Base-by-base conservation (phyloP, 352 stramenopile genomes). In the Globisporangium cylindrosporum region DNA sequence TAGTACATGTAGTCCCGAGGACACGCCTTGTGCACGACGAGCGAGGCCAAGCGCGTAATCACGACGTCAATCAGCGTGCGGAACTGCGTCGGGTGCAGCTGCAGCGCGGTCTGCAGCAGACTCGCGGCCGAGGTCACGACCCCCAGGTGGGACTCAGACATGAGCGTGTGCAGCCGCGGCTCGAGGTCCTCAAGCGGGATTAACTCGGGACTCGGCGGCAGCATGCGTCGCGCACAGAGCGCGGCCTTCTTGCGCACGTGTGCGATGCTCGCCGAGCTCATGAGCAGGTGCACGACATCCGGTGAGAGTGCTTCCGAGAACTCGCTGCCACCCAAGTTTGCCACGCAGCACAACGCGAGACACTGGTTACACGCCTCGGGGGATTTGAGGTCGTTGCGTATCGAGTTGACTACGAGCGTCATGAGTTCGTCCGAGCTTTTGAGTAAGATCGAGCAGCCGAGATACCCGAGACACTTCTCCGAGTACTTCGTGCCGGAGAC, bases 1-100 rank as follows among this genome's bases (percentile, higher is more conserved):
- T 99, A 99, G 79, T 99, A 99, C 67, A 99, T 88, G 81, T 99
- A 99, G 72, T 98, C 95, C 0, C 89, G 72, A 22, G 91, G 92
- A 71, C 93, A 98, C 29, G 84, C 84, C 75, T 97, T 97, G 75
- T 98, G 95, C 70, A 98, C 82, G 9, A 99, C 96, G 5, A 99
- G 82, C 55, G 88, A 84, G 41, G 88, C 89, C 7, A 99, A 82
- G 29, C 98, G 85, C 59, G 94, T 81, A 51, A 99, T 92, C 43
- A 94, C 93, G 36, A 98, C 89, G 22, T 98, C 95, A 55, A 99
- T 95, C 1, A 98, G 78, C 43, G 81, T 87, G 29, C 97, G 88
- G 73, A 99, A 99, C 20, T 91, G 78, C 18, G 78, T 86, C 62
- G 91, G 81, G 56, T 97, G 86, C 51, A 98, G 92, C 51, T 94